Conservation (phyloP, 371 early-diverging fungal genomes). For the Mortierella sp. region DNA sequence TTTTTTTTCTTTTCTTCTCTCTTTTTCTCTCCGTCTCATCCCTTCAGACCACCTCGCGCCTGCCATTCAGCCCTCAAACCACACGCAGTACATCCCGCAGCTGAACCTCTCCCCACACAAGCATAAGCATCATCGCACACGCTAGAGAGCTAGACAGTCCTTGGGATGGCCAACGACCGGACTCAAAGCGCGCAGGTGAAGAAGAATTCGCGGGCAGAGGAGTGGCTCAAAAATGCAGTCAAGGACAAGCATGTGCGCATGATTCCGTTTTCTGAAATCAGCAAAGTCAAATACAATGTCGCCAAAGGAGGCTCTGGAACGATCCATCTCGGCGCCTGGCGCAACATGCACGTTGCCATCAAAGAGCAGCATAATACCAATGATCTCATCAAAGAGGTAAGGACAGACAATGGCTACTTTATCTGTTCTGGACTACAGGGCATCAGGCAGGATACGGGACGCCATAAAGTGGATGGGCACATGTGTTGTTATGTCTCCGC, state of each 20-base stretch:
- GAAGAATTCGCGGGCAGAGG: constrained; percentile 50
- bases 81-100: background rate
- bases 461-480: constrained; percentile 11
- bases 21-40: background rate
- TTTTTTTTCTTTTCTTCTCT: constrained; percentile 2
- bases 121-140: too few relatives aligned
- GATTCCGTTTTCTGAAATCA: constrained; percentile 54
- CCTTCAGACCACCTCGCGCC: background rate
- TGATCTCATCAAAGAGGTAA: constrained; percentile 55
- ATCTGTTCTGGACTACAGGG: too few relatives aligned
- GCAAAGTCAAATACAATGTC: constrained; percentile 44
- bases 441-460: constrained; percentile 2
- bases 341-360: constrained; percentile 54
- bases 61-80: background rate
- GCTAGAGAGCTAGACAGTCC: too few relatives aligned
- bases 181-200: constrained; percentile 44
- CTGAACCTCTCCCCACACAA: background rate
- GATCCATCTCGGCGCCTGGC: constrained; percentile 50
- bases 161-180: constrained; percentile 30
- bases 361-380: constrained; percentile 55
- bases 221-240: constrained; percentile 54
- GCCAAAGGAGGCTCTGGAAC: constrained; percentile 38
- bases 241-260: constrained; percentile 53
- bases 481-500: too few relatives aligned
- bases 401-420: too few relatives aligned